Base-by-base conservation (phyloP, 192 early-diverging fungal genomes). In the Backusella psychrophila region DNA sequence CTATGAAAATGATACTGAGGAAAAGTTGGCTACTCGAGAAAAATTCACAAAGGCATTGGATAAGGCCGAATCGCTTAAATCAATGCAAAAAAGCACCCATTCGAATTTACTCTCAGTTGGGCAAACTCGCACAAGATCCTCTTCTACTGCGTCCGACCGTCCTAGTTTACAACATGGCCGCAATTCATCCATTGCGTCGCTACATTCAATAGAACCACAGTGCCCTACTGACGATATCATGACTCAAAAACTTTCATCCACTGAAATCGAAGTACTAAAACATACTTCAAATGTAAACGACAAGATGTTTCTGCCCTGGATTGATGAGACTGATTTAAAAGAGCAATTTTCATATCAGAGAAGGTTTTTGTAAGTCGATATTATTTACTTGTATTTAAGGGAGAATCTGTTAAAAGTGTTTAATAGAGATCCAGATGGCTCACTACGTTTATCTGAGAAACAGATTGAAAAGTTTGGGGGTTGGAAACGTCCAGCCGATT, bases 401-500 rank as follows among this genome's bases (percentile, higher is more conserved):
- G 6, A 76, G 76, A 9, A 77, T 78, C 52, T 9, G 23, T 31
- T 73, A 78, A 75, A 46, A 75, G 41, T 71, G 71, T 70, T 67
- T 34, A 69, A 78, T 66, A 85, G 84, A 14, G 96, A 98, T 80
- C 89, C 89, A 33, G 96, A 98, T 77, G 96, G 96, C 1, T 81
- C 88, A 53, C 78, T 94, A 26, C 63, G 77, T 12, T 80, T 98
- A 74, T 95, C 95, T 0, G 74, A 87, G 31, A 91, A 93, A 76
- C 96, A 98, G 77, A 86, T 75, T 59, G 83, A 80, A 8, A 88
- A 88, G 66, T 94, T 96, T 81, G 90, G 87, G 66, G 86, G 84
- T 17, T 98, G 96, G 96, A 93, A 90, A 77, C 89, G 96, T 12
- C 93, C 94, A 8, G 85, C 86, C 15, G 87, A 94, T 73, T 83